phyloP scores from a whole-genome alignment of 768 basidiomycete species.

The Lentinus tigrinus region DNA sequence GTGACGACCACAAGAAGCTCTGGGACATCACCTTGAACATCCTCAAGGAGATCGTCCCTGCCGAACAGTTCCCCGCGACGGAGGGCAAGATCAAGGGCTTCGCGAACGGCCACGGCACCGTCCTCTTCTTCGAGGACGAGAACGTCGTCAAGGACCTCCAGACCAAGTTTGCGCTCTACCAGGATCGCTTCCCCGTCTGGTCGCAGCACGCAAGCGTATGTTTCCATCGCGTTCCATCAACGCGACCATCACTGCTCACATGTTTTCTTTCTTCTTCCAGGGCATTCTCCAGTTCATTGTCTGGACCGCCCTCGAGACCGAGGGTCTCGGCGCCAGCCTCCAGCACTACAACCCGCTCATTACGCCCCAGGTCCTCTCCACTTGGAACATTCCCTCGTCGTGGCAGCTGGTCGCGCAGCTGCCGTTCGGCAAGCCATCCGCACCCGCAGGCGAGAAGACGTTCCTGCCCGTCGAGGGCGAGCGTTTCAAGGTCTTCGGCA shows the following conservation, averaged over 20 bases:
- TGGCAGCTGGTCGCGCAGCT: slow-evolving; percentile 22
- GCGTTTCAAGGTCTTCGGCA: slow-evolving; percentile 21
- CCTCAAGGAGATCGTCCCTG: slow-evolving; percentile 20
- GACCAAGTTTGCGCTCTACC: slow-evolving; percentile 18
- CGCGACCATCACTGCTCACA: not conserved
- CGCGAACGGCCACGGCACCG: slow-evolving; percentile 22
- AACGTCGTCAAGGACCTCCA: slow-evolving; percentile 17
- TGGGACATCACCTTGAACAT: slow-evolving; percentile 20
- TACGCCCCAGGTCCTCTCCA: slow-evolving; percentile 16
- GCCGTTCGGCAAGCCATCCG: slow-evolving; percentile 20
- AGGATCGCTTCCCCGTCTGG: slow-evolving; percentile 22
- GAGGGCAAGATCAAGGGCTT: slow-evolving; percentile 18
- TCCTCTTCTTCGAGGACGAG: slow-evolving; percentile 26
- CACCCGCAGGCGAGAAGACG: slow-evolving; percentile 15
- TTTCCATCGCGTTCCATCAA: not conserved
- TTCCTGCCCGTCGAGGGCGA: slow-evolving; percentile 21
- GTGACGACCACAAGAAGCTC: slow-evolving; percentile 24
- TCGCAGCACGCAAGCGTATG: slow-evolving; percentile 19
- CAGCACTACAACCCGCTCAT: slow-evolving; percentile 27
- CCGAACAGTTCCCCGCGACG: slow-evolving; percentile 17
- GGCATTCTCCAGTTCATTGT: slow-evolving; percentile 22
- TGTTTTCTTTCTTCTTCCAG: not conserved
- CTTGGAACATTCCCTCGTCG: slow-evolving; percentile 18
- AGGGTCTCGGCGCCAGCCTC: slow-evolving; percentile 22
- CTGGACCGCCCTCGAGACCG: slow-evolving; percentile 23